Base-by-base conservation (phyloP, 2,329 filamentous ascomycete species). In the Scleromitrula shiraiana region DNA sequence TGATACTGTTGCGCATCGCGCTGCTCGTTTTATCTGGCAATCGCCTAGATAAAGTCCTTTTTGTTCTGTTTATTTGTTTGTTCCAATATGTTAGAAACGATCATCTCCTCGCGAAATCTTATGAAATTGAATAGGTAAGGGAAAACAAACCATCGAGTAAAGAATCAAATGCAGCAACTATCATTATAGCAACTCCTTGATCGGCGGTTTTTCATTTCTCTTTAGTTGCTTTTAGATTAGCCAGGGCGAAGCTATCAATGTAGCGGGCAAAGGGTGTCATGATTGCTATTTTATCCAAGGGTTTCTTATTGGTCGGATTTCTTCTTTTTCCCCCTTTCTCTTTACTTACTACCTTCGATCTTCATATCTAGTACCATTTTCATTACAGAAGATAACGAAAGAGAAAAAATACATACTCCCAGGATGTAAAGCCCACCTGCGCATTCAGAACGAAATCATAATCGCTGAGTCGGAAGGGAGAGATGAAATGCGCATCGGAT, bases 11-110 rank as follows among this genome's bases (percentile, higher is more conserved):
- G 51, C 53, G 53, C 53, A 57, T 38, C 33, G 50, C 12, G 53
- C 32, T 23, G 53, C 38, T 40, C 40, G 29, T 14, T 24, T 48
- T 8, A 52, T 17, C 20, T 51, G 44, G 23, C 53, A 57, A 46
- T 57, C 51, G 40, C 50, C 50, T 8, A 57, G 33, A 27, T 53
- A 54, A 5, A 53, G 27, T 8, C 46, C 53, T 29, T 38, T 27
- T 22, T 49, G 46, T 14, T 36, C 51, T 56, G 9, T 8, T 19
- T 22, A 12, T 15, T n/a, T n/a, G n/a, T n/a, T n/a, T n/a, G n/a
- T n/a, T n/a, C n/a, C n/a, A n/a, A n/a, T n/a, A n/a, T n/a, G n/a
- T n/a, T n/a, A n/a, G n/a, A n/a, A n/a, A n/a, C n/a, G n/a, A n/a
- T n/a, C n/a, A n/a, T n/a, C n/a, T n/a, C n/a, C n/a, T n/a, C n/a